phyloP scores from a whole-genome alignment of 2,329 filamentous ascomycete genomes.

The Penicillium sp. region DNA sequence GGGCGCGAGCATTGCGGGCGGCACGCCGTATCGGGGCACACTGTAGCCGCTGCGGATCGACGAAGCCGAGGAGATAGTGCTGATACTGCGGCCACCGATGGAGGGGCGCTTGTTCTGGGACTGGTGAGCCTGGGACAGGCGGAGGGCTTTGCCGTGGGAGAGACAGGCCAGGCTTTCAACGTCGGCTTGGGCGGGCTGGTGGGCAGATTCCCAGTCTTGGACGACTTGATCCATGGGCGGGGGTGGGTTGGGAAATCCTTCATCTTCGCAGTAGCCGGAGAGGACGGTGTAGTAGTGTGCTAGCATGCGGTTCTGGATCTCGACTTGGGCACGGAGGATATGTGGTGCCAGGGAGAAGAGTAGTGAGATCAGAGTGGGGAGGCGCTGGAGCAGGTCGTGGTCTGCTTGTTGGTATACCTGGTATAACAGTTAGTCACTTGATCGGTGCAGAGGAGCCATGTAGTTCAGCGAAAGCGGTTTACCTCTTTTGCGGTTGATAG shows the following conservation, averaged over 20 bases:
- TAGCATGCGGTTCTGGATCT: conserved; percentile 75
- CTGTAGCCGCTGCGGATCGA: conserved; percentile 32
- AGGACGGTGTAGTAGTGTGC: conserved; percentile 77
- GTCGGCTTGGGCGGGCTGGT: conserved; percentile 65
- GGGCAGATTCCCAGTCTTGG: conserved; percentile 64
- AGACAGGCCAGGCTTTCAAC: conserved; percentile 67
- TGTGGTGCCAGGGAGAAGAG: conserved; percentile 74
- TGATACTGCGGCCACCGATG: conserved; percentile 43
- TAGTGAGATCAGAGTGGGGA: conserved; percentile 71
- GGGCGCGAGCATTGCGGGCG: conserved; percentile 25
- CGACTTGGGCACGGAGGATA: conserved; percentile 68
- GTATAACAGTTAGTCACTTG: conserved; percentile 12
- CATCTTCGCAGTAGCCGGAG: conserved; percentile 70
- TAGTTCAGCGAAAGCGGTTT: conserved; percentile 21
- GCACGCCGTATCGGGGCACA: conserved; percentile 26
- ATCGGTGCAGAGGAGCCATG: neutral
- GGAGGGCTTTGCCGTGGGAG: conserved; percentile 66
- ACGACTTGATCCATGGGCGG: conserved; percentile 73
- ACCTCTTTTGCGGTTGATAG: conserved; percentile 66
- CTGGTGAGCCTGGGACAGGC: conserved; percentile 52
- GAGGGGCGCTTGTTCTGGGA: conserved; percentile 30
- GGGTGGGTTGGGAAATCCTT: conserved; percentile 69
- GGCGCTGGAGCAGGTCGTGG: conserved; percentile 67
- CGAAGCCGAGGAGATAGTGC: conserved; percentile 34
- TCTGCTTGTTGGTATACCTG: conserved; percentile 75